These are phyloP conservation scores for Leucogyrophana mollusca DNA, from an alignment of 768 basidiomycete genomes.

Conservation along the genomic window DNA sequence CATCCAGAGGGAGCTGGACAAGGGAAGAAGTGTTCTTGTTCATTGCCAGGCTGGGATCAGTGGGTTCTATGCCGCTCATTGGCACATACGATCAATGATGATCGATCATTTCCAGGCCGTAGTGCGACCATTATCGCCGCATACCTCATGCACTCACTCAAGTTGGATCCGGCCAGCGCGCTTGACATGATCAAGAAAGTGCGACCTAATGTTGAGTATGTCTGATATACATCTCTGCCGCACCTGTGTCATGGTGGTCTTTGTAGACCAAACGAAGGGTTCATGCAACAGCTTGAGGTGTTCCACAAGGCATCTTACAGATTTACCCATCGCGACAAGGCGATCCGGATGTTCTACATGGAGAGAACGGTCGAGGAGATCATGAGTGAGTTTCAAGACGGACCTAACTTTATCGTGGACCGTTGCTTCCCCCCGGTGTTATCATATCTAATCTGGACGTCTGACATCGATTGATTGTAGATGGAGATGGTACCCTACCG, in stretches of 20 bases:
- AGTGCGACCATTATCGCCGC: slow-evolving; percentile 86
- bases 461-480: slow-evolving; percentile 35
- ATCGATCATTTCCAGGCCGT: slow-evolving; percentile 71
- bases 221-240: slow-evolving; percentile 6
- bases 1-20: slow-evolving; percentile 76
- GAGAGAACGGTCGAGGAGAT: slow-evolving; percentile 72
- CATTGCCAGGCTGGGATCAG: slow-evolving; percentile 92
- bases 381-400: slow-evolving; percentile 57
- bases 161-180: slow-evolving; percentile 57
- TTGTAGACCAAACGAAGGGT: slow-evolving; percentile 81
- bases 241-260: neutral
- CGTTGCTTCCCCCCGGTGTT: neutral
- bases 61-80: slow-evolving; percentile 43
- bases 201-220: slow-evolving; percentile 73
- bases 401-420: neutral
- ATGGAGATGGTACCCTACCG: slow-evolving; percentile 69
- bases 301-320: slow-evolving; percentile 73
- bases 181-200: slow-evolving; percentile 64
- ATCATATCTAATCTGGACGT: neutral
- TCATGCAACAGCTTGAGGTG: slow-evolving; percentile 76
- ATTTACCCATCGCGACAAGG: slow-evolving; percentile 65
- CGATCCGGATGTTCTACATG: slow-evolving; percentile 81
- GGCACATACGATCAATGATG: neutral
- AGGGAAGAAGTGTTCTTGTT: slow-evolving; percentile 75
- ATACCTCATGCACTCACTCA: slow-evolving; percentile 78